These are phyloP conservation scores for Tolypocladium inflatum DNA, from an alignment of 2,329 filamentous ascomycete species.

Conservation along the genomic window DNA sequence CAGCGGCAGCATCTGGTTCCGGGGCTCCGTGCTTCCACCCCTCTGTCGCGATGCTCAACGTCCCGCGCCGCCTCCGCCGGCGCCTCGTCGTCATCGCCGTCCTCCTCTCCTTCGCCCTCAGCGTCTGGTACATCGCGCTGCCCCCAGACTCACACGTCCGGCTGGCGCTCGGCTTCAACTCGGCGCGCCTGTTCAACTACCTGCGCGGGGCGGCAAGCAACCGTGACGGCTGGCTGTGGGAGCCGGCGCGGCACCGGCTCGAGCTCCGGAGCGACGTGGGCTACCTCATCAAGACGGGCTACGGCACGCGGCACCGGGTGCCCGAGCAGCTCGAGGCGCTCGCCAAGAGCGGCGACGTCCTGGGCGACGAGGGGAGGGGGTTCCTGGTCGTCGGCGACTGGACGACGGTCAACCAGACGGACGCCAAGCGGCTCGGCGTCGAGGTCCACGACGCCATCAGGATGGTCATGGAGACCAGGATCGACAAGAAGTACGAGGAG, in stretches of 20 bases:
- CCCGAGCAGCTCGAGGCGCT: constrained; percentile 36
- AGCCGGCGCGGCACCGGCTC: constrained; percentile 29
- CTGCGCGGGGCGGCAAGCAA: constrained; percentile 17
- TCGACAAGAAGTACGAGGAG: constrained; percentile 13
- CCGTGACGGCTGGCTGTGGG: constrained; percentile 32
- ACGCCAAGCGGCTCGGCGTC: constrained; percentile 19
- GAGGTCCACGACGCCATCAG: constrained; percentile 32
- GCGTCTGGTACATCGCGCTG: constrained; percentile 17
- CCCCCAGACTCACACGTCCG: constrained; percentile 22
- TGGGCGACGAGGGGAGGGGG: constrained; percentile 27
- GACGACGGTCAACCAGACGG: constrained; percentile 24
- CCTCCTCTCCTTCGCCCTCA: constrained; percentile 13
- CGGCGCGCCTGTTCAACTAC: constrained; percentile 18
- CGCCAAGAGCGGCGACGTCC: constrained; percentile 17
- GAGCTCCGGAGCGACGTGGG: constrained; percentile 36
- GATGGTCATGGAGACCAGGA: constrained; percentile 21
- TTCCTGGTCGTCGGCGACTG: constrained; percentile 44
- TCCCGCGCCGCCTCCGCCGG: constrained; percentile 18
- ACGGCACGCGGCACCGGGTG: constrained; percentile 41
- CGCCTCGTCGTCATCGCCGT: constrained; percentile 14
- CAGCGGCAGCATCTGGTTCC: not conserved
- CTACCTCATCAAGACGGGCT: constrained; percentile 46
- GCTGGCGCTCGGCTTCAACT: constrained; percentile 24
- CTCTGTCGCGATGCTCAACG: constrained; percentile 5
- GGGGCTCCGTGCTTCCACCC: not conserved